These are phyloP conservation scores for Dichomitus squalens DNA, from an alignment of 1,284 basidiomycete genomes.

Conservation along the genomic window DNA sequence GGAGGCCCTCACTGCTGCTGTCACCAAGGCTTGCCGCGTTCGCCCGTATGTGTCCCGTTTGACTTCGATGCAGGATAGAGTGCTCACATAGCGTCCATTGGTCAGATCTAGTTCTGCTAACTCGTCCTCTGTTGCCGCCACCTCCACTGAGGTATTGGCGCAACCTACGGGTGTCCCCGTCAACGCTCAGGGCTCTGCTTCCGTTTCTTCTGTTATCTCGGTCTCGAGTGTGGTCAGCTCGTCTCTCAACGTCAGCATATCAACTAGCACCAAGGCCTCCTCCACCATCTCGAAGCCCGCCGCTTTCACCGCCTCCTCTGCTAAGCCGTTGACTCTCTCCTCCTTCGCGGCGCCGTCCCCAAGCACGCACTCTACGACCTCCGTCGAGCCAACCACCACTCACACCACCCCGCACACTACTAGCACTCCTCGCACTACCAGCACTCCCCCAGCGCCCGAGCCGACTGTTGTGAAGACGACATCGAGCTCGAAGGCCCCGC, in stretches of 20 bases:
- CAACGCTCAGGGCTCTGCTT: slow-evolving; percentile 19
- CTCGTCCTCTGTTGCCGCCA: slow-evolving; percentile 7
- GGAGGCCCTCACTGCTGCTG: slow-evolving; percentile 31
- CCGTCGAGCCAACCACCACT: slow-evolving; percentile 18
- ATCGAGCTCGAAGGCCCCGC: background rate
- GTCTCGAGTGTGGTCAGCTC: background rate
- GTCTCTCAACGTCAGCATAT: background rate
- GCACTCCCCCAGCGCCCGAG: slow-evolving; percentile 12
- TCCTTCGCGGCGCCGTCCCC: slow-evolving; percentile 20
- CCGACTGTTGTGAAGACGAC: slow-evolving; percentile 3
- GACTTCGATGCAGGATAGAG: background rate
- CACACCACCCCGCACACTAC: slow-evolving; percentile 9
- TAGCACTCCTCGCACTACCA: slow-evolving; percentile 14
- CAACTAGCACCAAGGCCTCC: background rate
- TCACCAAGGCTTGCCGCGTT: slow-evolving; percentile 42
- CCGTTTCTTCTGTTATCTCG: slow-evolving; percentile 11
- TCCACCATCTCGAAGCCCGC: background rate
- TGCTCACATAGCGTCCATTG: background rate
- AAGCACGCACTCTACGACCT: slow-evolving; percentile 22
- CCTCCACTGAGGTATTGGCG: background rate
- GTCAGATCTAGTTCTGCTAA: slow-evolving; percentile 13
- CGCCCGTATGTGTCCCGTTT: slow-evolving; percentile 18
- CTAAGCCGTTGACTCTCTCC: slow-evolving; percentile 3
- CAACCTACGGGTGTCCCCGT: slow-evolving; percentile 10
- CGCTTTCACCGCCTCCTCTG: slow-evolving; percentile 8